Base-by-base conservation (phyloP, 768 basidiomycete genomes). In the Mycena alexandri region DNA sequence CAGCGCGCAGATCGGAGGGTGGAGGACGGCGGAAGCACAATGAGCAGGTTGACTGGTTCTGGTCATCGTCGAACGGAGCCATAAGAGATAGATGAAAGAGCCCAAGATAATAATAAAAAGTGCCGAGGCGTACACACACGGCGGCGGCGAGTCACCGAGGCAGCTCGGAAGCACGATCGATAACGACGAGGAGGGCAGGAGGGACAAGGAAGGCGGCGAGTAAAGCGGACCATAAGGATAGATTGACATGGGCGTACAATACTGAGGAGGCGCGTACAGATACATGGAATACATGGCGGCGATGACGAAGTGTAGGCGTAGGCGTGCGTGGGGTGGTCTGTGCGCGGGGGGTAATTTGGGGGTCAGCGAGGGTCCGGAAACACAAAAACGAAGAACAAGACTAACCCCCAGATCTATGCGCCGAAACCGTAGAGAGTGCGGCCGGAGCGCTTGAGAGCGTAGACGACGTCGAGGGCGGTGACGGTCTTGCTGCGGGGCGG, bases 351-450 rank as follows among this genome's bases (percentile, higher is more conserved):
- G 38, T n/a, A 38, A 38, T 10, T 38, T 14, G 38, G 10, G n/a
- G 34, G 34, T 53, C 52, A 53, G 52, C 34, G n/a, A 53, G 16
- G 16, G 24, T 19, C 13, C 25, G 29, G 29, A 29, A 6, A 29
- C 6, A 6, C 29, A 29, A 29, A 29, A 29, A 14, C 19, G 5
- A 13, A 0, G 13, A 22, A 2, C 34, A 53, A 11, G 12, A 12
- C 52, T 21, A 19, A 53, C 52, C 34, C 34, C 52, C 52, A 6
- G 3, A 38, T 11, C 82, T 83, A 91, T 71, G 89, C 90, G 80
- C 91, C 91, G 81, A 93, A 92, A 81, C 91, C 92, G 75, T 93
- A 93, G 47, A 93, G 86, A 61, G 91, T 93, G 69, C 91, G 88
- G 10, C 89, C 89, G 8, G 88, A 89, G 51, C 89, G 87, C 82